Evolutionary conservation across 257 asterid genomes (phyloP).

Genomic region (Nicotiana obtusifolia): DNA sequence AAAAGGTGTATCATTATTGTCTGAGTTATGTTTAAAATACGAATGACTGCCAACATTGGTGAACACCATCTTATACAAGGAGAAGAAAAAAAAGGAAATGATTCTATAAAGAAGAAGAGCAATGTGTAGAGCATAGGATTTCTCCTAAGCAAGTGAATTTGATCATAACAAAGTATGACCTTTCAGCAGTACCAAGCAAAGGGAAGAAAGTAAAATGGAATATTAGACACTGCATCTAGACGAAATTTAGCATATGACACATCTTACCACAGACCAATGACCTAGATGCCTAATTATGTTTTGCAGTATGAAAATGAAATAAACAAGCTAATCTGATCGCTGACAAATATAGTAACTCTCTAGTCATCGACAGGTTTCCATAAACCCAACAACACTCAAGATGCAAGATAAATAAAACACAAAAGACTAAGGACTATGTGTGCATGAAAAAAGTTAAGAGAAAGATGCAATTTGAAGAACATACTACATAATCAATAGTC

Average conservation of each 20-base stretch:
- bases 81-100: not conserved
- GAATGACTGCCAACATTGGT: not conserved
- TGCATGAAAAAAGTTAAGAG: slow-evolving; percentile 2
- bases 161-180: not conserved
- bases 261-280: slow-evolving; percentile 2
- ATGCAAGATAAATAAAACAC: not conserved
- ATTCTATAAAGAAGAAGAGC: not conserved
- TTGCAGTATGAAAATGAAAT: not conserved
- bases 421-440: not conserved
- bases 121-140: not conserved
- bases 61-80: not conserved
- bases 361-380: not conserved
- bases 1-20: slow-evolving; percentile 1
- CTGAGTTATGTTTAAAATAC: not conserved
- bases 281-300: slow-evolving; percentile 4
- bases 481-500: not conserved
- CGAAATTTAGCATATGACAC: not conserved
- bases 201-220: not conserved
- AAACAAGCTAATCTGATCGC: not conserved
- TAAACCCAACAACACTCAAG: not conserved
- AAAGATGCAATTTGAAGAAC: not conserved
- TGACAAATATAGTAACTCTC: too few species aligned
- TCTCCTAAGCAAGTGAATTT: not conserved
- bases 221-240: not conserved
- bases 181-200: not conserved